Conservation (phyloP, 495 filamentous ascomycete genomes). For the Venustampulla echinocandica region DNA sequence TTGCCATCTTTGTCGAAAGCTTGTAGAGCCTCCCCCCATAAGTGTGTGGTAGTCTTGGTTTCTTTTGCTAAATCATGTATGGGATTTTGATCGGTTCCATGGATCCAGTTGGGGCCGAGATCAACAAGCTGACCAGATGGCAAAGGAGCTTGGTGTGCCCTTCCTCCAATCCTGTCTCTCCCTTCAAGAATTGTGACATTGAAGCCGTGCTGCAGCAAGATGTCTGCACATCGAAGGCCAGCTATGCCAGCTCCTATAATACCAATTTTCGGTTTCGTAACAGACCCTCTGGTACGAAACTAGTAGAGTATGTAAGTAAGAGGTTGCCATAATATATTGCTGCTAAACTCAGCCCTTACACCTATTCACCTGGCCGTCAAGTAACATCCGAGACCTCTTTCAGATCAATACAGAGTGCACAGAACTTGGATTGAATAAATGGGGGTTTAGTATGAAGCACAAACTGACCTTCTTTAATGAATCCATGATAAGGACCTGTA, state of each 20-base stretch:
- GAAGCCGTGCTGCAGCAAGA: constrained; percentile 69
- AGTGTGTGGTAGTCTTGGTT: constrained; percentile 52
- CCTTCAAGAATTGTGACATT: constrained; percentile 82
- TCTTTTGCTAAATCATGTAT: constrained; percentile 67
- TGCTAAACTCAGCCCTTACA: neutral
- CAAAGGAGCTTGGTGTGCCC: constrained; percentile 49
- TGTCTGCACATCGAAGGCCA: constrained; percentile 79
- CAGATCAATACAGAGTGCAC: no score
- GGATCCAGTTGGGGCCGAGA: constrained; percentile 92
- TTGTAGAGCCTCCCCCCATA: constrained; percentile 47
- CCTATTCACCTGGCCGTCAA: no score
- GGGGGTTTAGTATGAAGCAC: neutral
- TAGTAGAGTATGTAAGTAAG: constrained; percentile 15
- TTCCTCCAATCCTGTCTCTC: constrained; percentile 72
- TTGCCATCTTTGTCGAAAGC: constrained; percentile 58
- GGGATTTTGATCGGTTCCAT: constrained; percentile 78
- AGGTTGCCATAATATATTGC: neutral
- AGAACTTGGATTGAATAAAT: no score
- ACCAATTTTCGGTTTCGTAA: constrained; percentile 44
- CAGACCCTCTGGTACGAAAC: constrained; percentile 28
- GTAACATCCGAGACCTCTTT: no score
- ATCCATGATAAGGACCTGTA: constrained; percentile 28
- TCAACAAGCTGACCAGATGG: constrained; percentile 41
- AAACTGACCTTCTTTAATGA: constrained; percentile 26
- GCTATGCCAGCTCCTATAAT: constrained; percentile 82